Evolutionary conservation across 2,329 filamentous ascomycete genomes (phyloP).

Genomic region (Ceratocystis ficicola): DNA sequence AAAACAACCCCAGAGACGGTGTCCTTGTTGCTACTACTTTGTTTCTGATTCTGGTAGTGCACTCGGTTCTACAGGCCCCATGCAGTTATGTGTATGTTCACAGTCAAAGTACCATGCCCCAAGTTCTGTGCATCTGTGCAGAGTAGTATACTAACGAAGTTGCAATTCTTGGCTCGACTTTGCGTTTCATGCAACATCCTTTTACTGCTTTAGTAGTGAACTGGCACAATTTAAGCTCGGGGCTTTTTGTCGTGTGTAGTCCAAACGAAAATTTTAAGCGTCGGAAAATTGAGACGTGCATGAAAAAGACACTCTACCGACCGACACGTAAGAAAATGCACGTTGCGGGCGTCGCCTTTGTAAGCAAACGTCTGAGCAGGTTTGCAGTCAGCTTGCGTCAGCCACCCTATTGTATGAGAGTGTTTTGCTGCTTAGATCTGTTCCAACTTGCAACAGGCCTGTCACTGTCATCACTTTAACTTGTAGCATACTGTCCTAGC

Average conservation of each 20-base stretch:
- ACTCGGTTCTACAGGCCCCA: background rate
- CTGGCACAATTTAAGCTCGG: constrained; percentile 9
- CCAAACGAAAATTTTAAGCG: constrained; percentile 3
- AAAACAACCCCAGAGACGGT: background rate
- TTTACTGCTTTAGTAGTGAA: background rate
- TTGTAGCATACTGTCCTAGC: too few species aligned
- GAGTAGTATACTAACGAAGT: background rate
- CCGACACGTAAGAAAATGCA: background rate
- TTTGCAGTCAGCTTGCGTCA: background rate
- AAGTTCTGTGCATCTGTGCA: constrained; percentile 5
- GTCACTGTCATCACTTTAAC: too few species aligned
- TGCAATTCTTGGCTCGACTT: constrained; percentile 1
- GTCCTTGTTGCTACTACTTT: background rate
- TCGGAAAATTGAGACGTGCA: constrained; percentile 13
- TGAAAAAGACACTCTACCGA: background rate
- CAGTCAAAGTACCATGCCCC: constrained; percentile 5
- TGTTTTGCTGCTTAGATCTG: too few species aligned
- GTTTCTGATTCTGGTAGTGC: background rate
- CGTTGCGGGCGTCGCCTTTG: background rate
- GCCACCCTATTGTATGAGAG: background rate
- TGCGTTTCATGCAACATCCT: background rate
- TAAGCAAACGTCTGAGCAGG: background rate
- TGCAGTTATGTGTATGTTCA: background rate
- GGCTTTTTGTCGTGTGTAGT: background rate
- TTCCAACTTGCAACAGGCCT: too few species aligned